phyloP scores from a whole-genome alignment of 306 rosid species.

The Quercus variabilis region DNA sequence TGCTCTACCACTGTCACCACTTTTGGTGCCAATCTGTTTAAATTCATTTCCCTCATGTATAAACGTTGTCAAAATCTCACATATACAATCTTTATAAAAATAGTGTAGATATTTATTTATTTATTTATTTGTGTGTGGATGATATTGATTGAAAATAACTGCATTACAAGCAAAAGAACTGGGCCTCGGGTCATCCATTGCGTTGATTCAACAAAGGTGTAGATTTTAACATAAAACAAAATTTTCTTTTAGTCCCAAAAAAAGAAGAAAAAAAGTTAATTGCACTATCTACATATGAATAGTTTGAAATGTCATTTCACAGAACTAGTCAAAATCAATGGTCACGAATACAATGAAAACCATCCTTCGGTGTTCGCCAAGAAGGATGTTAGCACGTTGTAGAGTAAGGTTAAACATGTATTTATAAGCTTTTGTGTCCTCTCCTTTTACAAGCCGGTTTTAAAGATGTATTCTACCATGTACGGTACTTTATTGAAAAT shows the following conservation, averaged over 20 bases:
- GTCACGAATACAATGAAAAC: not conserved
- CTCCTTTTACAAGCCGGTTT: rapidly evolving
- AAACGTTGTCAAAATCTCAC: too few species aligned
- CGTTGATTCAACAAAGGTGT: too few species aligned
- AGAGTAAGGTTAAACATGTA: not conserved
- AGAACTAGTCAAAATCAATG: not conserved
- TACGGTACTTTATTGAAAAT: too few species aligned
- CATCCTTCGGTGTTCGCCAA: not conserved
- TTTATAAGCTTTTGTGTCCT: rapidly evolving
- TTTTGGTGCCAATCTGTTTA: conserved; percentile 80
- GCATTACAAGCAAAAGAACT: too few species aligned
- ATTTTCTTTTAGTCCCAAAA: too few species aligned
- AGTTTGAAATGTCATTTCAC: not conserved
- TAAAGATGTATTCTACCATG: not conserved
- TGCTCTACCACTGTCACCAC: conserved; percentile 99
- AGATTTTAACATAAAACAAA: too few species aligned
- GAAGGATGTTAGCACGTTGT: not conserved
- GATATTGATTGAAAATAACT: too few species aligned
- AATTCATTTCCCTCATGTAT: not conserved
- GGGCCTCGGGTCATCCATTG: too few species aligned
- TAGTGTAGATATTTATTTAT: too few species aligned
- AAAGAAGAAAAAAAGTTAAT: not conserved
- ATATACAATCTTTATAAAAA: too few species aligned
- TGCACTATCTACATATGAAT: not conserved
- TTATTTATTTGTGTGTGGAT: too few species aligned